These are phyloP conservation scores for Tetrapisispora pingtungensis DNA, from an alignment of 805 yeast genomes.

Conservation along the genomic window DNA sequence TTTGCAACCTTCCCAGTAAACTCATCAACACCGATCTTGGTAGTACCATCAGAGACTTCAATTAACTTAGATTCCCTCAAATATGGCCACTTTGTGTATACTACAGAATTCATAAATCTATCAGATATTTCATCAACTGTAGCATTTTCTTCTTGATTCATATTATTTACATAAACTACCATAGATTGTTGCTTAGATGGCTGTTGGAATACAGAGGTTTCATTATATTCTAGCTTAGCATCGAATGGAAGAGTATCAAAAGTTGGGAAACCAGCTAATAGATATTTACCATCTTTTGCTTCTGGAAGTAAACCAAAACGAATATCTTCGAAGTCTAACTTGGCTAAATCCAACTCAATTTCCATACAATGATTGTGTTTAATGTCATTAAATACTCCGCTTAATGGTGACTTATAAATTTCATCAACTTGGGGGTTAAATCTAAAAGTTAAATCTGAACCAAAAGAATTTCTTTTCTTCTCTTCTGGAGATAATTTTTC, in stretches of 20 bases:
- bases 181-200: conserved; percentile 79
- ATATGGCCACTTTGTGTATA: conserved; percentile 86
- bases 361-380: conserved; percentile 74
- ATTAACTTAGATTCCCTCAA: conserved; percentile 69
- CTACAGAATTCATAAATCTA: conserved; percentile 48
- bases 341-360: conserved; percentile 42
- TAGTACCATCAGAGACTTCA: conserved; percentile 46
- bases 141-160: conserved; percentile 39
- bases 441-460: conserved; percentile 54
- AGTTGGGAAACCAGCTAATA: conserved; percentile 86
- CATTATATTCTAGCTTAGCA: conserved; percentile 44
- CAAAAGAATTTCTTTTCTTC: conserved; percentile 60
- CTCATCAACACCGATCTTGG: conserved; percentile 30
- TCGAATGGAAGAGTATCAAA: conserved; percentile 59
- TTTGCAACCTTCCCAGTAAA: conserved; percentile 24
- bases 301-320: conserved; percentile 53
- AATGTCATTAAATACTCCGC: conserved; percentile 66
- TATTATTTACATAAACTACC: conserved; percentile 50
- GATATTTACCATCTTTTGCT: conserved; percentile 57
- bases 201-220: conserved; percentile 69
- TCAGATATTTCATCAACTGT: conserved; percentile 57
- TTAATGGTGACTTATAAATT: conserved; percentile 62
- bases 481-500: conserved; percentile 59
- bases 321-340: conserved; percentile 30
- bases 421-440: conserved; percentile 68